phyloP scores from a whole-genome alignment of 2,329 filamentous ascomycete genomes.

The Zymoseptoria tritici region DNA sequence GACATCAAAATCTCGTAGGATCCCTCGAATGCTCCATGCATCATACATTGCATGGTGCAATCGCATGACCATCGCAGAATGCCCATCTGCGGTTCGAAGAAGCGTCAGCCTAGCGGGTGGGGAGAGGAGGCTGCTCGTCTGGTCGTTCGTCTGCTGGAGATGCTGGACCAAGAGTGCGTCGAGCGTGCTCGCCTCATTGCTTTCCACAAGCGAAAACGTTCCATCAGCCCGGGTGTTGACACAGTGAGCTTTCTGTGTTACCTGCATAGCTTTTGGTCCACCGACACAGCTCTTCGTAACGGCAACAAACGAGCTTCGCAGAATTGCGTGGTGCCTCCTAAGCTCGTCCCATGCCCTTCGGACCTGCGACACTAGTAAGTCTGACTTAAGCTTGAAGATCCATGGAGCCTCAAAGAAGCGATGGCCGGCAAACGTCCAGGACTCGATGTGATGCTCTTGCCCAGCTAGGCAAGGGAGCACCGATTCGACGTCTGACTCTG shows the following conservation, averaged over 20 bases:
- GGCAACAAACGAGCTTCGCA: conserved; percentile 9
- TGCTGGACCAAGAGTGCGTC: conserved; percentile 6
- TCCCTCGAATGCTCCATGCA: conserved; percentile 11
- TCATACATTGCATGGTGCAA: conserved; percentile 14
- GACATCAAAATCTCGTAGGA: conserved; percentile 3
- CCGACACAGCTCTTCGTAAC: background rate
- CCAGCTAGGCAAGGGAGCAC: conserved; percentile 10
- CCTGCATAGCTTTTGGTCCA: conserved; percentile 1
- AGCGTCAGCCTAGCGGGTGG: conserved; percentile 8
- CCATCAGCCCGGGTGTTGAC: background rate
- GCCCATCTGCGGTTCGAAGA: conserved; percentile 5
- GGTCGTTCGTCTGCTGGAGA: conserved; percentile 4
- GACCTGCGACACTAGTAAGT: background rate
- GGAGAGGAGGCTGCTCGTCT: conserved; percentile 6
- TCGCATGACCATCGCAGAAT: conserved; percentile 8
- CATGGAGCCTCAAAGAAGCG: conserved; percentile 11
- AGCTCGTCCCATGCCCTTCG: conserved; percentile 5
- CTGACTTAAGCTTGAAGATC: conserved; percentile 4
- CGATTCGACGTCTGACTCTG: conserved; percentile 4
- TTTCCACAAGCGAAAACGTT: conserved; percentile 2
- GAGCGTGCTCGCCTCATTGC: background rate
- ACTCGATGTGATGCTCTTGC: conserved; percentile 9
- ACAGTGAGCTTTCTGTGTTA: conserved; percentile 2
- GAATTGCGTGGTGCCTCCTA: conserved; percentile 6
- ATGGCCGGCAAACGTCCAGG: conserved; percentile 9